Evolutionary conservation across 1,284 basidiomycete species (phyloP), one percentile per base, ranked within the genome.

Genomic region (Mycena citricolor): DNA sequence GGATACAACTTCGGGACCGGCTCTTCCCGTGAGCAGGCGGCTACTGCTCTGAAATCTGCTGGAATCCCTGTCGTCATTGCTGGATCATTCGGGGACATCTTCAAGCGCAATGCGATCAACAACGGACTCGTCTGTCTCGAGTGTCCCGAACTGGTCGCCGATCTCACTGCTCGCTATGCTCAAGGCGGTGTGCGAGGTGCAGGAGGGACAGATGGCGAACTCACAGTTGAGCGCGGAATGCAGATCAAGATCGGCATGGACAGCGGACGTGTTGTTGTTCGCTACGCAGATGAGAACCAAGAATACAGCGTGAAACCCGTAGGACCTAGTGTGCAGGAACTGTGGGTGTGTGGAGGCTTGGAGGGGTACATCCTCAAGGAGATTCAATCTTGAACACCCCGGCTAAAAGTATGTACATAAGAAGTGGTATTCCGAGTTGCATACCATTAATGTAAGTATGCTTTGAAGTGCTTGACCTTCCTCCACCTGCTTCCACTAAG

Each of bases 1-100:
- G 95, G 97, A 10, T 98, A 93, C 75, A 99, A 99, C 73, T 99
- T 99, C 62, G 95, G 95, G 54, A 99, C 97, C 1, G 97, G 95
- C 7, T 97, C 93, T 0, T 97, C 94, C n/a, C 85, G 95, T 38
- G 95, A 99, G 68, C 95, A 99, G 66, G 95, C 95, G 2, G 97
- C 97, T 12, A 99, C 95, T 0, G 95, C 95, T 2, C 83, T 99
- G 55, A 94, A 95, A 64, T 82, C 94, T 19, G 90, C 95, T 0
- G 94, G 95, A 8, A 74, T 99, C 8, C 93, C 94, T 1, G 73
- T 97, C 38, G 94, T 99, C 42, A 79, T 99, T 48, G 93, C 93
- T 21, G 97, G 94, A 32, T 94, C 91, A 22, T 99, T 99, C 60
- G 95, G 97, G 13, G 97, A 99, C 66, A 98, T 99, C 57, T 99